Base-by-base conservation (phyloP, 495 filamentous ascomycete genomes). In the Patellaria atrata region DNA sequence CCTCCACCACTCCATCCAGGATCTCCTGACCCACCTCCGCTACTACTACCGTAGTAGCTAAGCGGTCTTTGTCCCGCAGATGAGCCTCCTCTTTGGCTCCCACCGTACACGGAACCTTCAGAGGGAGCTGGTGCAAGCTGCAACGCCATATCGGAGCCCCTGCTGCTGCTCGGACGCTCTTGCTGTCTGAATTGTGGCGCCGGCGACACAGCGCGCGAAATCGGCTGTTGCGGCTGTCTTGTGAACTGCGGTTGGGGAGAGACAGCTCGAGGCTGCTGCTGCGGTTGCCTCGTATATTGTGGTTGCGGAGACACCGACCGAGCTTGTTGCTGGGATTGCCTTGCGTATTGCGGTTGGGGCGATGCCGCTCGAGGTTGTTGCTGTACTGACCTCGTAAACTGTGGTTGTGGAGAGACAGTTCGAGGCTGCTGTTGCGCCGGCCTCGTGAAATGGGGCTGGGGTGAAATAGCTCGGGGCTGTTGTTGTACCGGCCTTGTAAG, bases 101-200 rank as follows among this genome's bases (percentile, higher is more conserved):
- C 52, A 27, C 59, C 58, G 35, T 70, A 72, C 45, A 45, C 44
- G 28, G 46, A 40, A 3, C 44, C 43, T 15, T 46, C 50, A 6
- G 38, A 44, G 1, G 51, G 52, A 10, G 42, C 38, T 2, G 66
- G 67, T 11, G 82, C 81, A 21, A 92, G 67, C 60, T 86, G 79
- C 39, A 89, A 61, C 25, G 84, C 80, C 80, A 86, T 86, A 22
- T 77, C 75, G 17, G 64, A 50, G 17, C 45, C 48, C 30, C 59
- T 44, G 37, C 75, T 71, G 52, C 78, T 82, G 5, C 61, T 63
- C 20, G 76, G 77, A 27, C 79, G 68, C 28, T 68, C 60, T 33
- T 41, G 5, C 22, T 10, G 19, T 19, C 29, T 41, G 39, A 48
- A 52, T 12, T 44, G 36, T 4, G 48, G 48, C 25, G 39, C 27